Conservation (phyloP, 805 yeast species). For the Ogataea pignaliae region DNA sequence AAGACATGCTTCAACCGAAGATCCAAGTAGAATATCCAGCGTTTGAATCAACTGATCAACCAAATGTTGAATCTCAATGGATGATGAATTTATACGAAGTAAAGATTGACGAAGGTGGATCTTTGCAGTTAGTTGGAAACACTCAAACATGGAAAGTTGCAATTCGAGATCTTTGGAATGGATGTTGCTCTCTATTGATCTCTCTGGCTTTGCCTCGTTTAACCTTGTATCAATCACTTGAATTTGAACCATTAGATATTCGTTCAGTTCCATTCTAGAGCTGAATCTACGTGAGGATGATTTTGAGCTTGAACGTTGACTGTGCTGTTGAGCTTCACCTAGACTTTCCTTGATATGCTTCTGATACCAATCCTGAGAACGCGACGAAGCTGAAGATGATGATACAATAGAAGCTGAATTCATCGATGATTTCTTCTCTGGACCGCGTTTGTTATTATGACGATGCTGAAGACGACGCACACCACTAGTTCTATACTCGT, state of each 20-base stretch:
- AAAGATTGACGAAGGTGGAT: conserved; percentile 66
- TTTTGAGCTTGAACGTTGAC: conserved; percentile 14
- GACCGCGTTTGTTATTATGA: too few species aligned
- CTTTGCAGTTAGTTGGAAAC: conserved; percentile 64
- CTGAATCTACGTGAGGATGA: conserved; percentile 4
- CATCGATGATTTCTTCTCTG: too few species aligned
- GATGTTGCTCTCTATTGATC: conserved; percentile 35
- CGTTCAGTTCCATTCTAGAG: conserved; percentile 24
- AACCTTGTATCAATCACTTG: conserved; percentile 45
- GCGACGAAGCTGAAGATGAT: conserved; percentile 21
- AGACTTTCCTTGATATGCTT: conserved; percentile 13
- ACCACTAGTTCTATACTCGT: not conserved
- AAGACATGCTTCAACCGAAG: conserved; percentile 65
- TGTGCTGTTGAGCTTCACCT: conserved; percentile 9
- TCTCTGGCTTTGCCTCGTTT: conserved; percentile 48
- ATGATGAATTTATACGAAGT: conserved; percentile 52
- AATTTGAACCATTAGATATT: conserved; percentile 31
- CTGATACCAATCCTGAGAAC: conserved; percentile 14
- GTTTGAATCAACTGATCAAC: conserved; percentile 50
- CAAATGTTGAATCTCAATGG: conserved; percentile 59
- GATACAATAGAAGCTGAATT: conserved; percentile 3
- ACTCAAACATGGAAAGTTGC: conserved; percentile 67
- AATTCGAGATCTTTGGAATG: conserved; percentile 50
- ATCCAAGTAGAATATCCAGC: conserved; percentile 56
- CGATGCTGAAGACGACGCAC: too few species aligned